Evolutionary conservation across 23 red algal genomes (phyloP), one percentile per base, ranked within the genome.

Genomic region (Cyanidiococcus yangmingshanensis): DNA sequence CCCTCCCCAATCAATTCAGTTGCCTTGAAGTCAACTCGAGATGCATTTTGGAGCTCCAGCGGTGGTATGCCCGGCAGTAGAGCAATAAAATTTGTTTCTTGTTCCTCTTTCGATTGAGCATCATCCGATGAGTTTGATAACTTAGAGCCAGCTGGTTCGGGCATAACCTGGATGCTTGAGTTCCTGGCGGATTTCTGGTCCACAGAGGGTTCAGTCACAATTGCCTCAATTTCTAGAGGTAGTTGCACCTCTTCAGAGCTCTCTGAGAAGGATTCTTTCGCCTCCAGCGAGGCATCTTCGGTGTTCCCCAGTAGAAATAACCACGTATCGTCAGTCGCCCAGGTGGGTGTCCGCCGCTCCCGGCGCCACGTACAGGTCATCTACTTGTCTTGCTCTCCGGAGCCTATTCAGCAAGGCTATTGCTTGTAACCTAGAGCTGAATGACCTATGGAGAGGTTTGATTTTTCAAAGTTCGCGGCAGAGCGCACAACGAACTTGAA

Each of bases 1-100:
- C 78, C 78, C 34, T 81, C 78, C 15, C 78, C 78, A 36, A 81
- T 81, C 3, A 81, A 29, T 34, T 81, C 78, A 3, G 78, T 71
- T 27, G 78, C 78, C 29, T 71, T 81, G 68, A 81, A 81, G 34
- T 81, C 78, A 41, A 39, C 41, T 21, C 78, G 57, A 2, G 37
- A 57, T 29, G 78, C 58, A 57, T 29, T 41, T n/a, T 40, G 39
- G 34, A 81, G 68, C 25, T 81, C 78, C 36, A 81, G 32, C 15
- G n/a, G 63, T 29, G 63, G 63, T 3, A 35, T 29, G 63, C 32
- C 63, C 7, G 63, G 63, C 63, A 71, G 63, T 29, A 25, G 32
- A 7, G 63, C 63, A 25, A 71, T 35, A 30, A 71, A 71, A 71
- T 35, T 71, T 12, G 16, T 7, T 7, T 35, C 63, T 12, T 29